Base-by-base conservation (phyloP, 2,329 filamentous ascomycete species). In the Aspergillus thermomutatus region DNA sequence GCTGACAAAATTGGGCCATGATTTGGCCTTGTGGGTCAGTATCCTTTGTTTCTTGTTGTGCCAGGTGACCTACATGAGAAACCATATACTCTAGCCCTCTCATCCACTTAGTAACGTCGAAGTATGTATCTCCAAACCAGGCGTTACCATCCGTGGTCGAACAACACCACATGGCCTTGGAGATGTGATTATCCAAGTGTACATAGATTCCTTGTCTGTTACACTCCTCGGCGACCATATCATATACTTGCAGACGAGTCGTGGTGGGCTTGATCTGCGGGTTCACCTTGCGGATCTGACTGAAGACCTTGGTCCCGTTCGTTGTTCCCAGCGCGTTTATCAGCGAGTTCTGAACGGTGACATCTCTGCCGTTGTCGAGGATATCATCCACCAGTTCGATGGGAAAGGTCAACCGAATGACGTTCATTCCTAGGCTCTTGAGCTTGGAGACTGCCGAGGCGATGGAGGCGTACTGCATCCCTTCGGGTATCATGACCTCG, bases 41-140 rank as follows among this genome's bases (percentile, higher is more conserved):
- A 19, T 14, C 8, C 19, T 17, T 3, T 17, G 31, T 0, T 2
- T 37, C 5, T 7, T 0, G 31, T 17, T 37, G 31, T 37, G 14
- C 11, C 3, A 46, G 10, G 9, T 3, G 14, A 71, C 77, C 63
- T 73, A 83, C 82, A 60, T 87, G 84, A 2, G 77, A 68, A 0
- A 84, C 81, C 82, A 89, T 87, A 65, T 82, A 88, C 0, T 72
- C 69, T 23, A 84, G 73, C 0, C 85, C 86, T 8, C 86, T 76
- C 5, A 79, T 75, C 86, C 86, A 89, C 43, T 86, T 87, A 1
- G 75, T 70, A 0, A 80, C 75, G 55, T 82, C 69, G 60, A 87
- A 89, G 63, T 85, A 78, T 0, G 70, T 78, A 65, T 88, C 85
- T 10, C 84, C 82, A 72, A 83, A 86, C 83, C 83, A 87, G 25